These are phyloP conservation scores for Hippophae rhamnoides DNA, from an alignment of 306 rosid genomes.

Conservation along the genomic window DNA sequence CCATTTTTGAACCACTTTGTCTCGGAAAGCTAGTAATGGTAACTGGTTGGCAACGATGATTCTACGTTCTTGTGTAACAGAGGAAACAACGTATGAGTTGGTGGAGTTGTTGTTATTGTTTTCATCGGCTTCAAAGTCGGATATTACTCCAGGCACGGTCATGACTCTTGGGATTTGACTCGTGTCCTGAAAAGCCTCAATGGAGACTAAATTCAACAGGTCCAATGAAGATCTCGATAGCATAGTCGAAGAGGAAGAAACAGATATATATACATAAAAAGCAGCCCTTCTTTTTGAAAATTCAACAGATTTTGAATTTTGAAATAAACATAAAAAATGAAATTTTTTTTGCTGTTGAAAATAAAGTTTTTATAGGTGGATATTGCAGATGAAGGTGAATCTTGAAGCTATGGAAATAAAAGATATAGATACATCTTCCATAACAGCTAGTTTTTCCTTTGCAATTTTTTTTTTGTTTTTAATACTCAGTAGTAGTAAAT, in stretches of 20 bases:
- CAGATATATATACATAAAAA: not conserved
- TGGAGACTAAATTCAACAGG: slow-evolving; percentile 37
- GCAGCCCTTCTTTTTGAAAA: not conserved
- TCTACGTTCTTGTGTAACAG: slow-evolving; percentile 25
- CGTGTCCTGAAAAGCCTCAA: slow-evolving; percentile 28
- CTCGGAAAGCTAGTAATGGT: slow-evolving; percentile 35
- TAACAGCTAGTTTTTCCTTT: slow-evolving; percentile 7
- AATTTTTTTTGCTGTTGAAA: not conserved
- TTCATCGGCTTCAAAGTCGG: slow-evolving; percentile 14
- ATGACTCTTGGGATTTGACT: slow-evolving; percentile 20
- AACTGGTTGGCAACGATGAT: slow-evolving; percentile 60
- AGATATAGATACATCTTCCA: slow-evolving; percentile 31
- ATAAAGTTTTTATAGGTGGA: slow-evolving; percentile 10
- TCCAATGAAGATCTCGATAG: slow-evolving; percentile 49
- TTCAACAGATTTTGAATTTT: not conserved
- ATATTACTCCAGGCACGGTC: slow-evolving; percentile 12
- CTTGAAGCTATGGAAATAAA: slow-evolving; percentile 18
- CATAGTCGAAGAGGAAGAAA: slow-evolving; percentile 24
- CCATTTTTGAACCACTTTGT: slow-evolving; percentile 18
- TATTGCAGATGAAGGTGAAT: slow-evolving; percentile 29
- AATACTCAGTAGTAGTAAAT: not conserved
- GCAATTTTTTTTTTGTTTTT: not conserved
- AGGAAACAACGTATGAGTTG: slow-evolving; percentile 6
- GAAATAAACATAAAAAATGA: not conserved
- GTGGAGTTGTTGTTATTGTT: not conserved